Base-by-base conservation (phyloP, 768 basidiomycete species). In the Royoungia palumana region DNA sequence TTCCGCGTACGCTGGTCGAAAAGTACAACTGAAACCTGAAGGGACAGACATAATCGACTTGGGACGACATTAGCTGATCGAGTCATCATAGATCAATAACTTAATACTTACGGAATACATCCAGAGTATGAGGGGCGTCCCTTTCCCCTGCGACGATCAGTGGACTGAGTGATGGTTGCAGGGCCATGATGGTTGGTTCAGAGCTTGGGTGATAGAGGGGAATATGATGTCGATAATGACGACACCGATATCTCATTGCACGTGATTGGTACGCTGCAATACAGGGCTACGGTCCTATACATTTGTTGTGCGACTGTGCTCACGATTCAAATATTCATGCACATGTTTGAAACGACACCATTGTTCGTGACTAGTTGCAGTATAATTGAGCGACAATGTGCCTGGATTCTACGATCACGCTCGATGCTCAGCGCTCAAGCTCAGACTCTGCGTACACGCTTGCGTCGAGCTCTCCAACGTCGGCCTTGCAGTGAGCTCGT, bases 31-130 rank as follows among this genome's bases (percentile, higher is more conserved):
- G 16, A 21, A 34, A 83, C 85, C 85, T 89, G 75, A 73, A 92
- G 1, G 89, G 89, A 58, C 90, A 94, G 58, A 90, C 87, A 65
- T 88, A 91, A 67, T 92, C 91, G 70, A 91, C 88, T 90, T 54
- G 1, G 6, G 30, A 48, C 14, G 35, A 35, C 16, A 13, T 48
- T 12, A 49, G 41, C 17, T 14, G 22, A 44, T 19, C 36, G 1
- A 28, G 10, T 10, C 37, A 17, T n/a, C 13, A 27, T 20, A 17
- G 11, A 20, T 36, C 6, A 2, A 16, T 16, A 36, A 13, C 19
- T 43, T 1, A n/a, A n/a, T n/a, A 64, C 86, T 60, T 60, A 86
- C 87, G 65, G 68, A 89, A 92, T 49, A 91, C 69, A 49, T 94
- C 90, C 43, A 93, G 73, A 3, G 87, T 89, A 58, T 93, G 88